Evolutionary conservation across 345 rosid genomes (phyloP), one percentile per base, ranked within the genome.

Genomic region (Passiflora organensis): DNA sequence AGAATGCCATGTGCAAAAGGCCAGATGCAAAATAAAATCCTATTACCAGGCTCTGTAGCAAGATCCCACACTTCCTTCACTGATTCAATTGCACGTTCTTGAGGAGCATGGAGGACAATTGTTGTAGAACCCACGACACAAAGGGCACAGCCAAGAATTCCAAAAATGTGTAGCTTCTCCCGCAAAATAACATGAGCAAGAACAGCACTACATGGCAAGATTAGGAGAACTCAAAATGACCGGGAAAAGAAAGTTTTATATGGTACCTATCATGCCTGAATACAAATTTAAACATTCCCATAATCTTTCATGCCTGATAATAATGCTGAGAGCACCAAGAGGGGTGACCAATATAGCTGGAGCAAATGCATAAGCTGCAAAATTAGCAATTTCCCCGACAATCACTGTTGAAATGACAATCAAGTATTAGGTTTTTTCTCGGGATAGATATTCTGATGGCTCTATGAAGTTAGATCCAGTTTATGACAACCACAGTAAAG

Each of bases 51-150:
- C 76, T 89, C 99, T 2, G 96, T 93, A 38, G 99, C 99, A 76
- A 89, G 99, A 71, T 80, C 79, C 99, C 99, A 93, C 56, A 89
- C 95, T 77, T 93, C 87, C 51, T 24, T 56, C 21, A 93, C 99
- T 44, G 99, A 93, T 59, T 78, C 85, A 57, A 89, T 93, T 58
- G 76, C 84, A 16, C 82, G 85, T 70, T 93, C 99, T 71, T 82
- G 99, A 68, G 99, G 96, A 66, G 96, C 99, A 76, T 93, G 99
- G 46, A 93, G 64, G 25, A 89, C 96, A 73, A 93, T 93, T 10
- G 95, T 84, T 1, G 91, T 89, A 22, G 99, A 93, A 65, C 96
- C 99, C 32, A 93, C 99, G 61, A 93, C 95, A 62, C 99, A 89
- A 49, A 93, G 77, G 52, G 69, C 82, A 78, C 99, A 93, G 52